Evolutionary conservation across 768 basidiomycete genomes (phyloP), one percentile per base, ranked within the genome.

Genomic region (Mycena leptocephala): DNA sequence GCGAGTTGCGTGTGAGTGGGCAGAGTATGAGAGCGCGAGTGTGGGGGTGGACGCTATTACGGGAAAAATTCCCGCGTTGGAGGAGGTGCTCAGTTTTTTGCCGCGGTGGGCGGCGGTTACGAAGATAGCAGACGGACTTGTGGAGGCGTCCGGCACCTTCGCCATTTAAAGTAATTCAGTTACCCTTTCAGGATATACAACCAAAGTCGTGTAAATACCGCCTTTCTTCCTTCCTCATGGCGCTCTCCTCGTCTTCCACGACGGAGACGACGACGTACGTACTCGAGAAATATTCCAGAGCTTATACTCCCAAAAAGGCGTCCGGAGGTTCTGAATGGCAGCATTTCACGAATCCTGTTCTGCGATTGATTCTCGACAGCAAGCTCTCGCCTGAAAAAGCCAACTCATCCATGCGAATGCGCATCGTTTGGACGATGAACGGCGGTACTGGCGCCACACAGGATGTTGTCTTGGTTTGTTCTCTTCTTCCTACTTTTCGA

Each of bases 311-410:
- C 39, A 75, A 75, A 35, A 58, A 69, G 46, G 32, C 24, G 4
- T 37, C 41, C 5, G 77, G 70, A 11, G 63, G 24, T 37, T 72
- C 76, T 46, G 94, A 95, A 81, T 96, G 95, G 95, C 93, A 95
- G 79, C 95, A 95, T 80, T 95, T 93, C 79, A 89, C 90, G 24
- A 95, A 95, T 78, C 94, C 95, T 1, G 83, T 88, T 63, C 90
- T 96, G 72, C 89, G 86, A 46, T 88, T 95, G 35, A 83, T 90
- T 28, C 86, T 96, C 35, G 94, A 96, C 80, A 86, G 88, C 39
- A 91, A 86, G 78, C 92, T 88, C 81, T 86, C 88, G 32, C 84
- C 84, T 6, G 84, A 86, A 26, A 88, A 89, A 46, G 86, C 94
- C 5, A 90, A 92, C 76, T 94, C 93, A 55, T 90, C 64, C 20